Evolutionary conservation across 2,329 filamentous ascomycete genomes (phyloP), one percentile per base, ranked within the genome.

Genomic region (Cercospora janseana): DNA sequence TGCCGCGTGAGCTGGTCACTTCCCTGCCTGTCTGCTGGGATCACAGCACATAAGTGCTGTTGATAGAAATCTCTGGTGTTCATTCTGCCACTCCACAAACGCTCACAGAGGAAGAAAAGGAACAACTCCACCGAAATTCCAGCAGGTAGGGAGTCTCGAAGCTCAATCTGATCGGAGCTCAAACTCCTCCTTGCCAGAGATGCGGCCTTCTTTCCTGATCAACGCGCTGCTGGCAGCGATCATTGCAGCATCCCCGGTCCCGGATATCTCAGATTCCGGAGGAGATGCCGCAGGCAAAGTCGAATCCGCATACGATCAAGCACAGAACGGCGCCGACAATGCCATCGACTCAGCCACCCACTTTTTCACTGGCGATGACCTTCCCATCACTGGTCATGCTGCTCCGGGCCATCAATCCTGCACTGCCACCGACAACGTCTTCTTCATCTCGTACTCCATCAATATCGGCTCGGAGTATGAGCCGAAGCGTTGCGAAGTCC

Each of bases 371-470:
- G 31, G 42, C 12, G 7, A 49, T 4, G n/a, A 18, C 20, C 16
- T 34, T 6, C 9, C 20, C 6, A 8, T 20, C 6, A 37, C 18
- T 4, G 3, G 4, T 15, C 23, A 16, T 10, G 16, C 31, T 10
- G 24, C 31, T 7, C 12, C 10, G 26, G 35, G 26, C 4, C 27
- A 49, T 4, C 46, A 48, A 10, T 43, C 46, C 13, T 49, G 46
- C 29, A 42, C 27, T 9, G 46, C 46, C 20, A 49, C 28, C 2
- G 27, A 49, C 37, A 34, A 49, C 18, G n/a, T 42, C 13, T 42
- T 28, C 46, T 49, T 43, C 37, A 43, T 42, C n/a, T 43, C 46
- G 1, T 49, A 43, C 46, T 34, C 28, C 46, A 34, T 49, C 46
- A 31, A 26, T 28, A 27, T 49, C 8, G 46, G 46, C 5, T 18